Evolutionary conservation across 2,329 filamentous ascomycete genomes (phyloP), one percentile per base, ranked within the genome.

Genomic region (Endoconidiophora polonica): DNA sequence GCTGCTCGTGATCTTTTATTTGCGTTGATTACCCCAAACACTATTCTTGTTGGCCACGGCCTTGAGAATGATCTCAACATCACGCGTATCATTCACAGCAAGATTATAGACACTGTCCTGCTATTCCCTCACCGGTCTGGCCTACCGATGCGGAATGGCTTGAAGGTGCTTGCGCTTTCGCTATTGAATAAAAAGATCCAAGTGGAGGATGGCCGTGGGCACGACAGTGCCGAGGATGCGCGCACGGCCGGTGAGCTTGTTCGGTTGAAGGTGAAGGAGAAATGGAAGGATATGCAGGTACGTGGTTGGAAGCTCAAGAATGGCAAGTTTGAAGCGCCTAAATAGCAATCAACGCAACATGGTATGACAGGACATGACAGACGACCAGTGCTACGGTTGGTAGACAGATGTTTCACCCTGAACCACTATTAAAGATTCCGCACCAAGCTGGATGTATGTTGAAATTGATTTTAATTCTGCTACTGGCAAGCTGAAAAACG

Each of bases 61-160:
- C 76, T 96, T 6, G 91, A 98, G 59, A 98, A 98, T 60, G 91
- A 98, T 59, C 74, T 98, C 50, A 95, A 94, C 61, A 77, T 81
- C 2, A 72, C 82, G 39, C 82, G 90, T 36, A 74, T 96, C 46
- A 79, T 94, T 42, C 91, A 96, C 58, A 84, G 83, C 0, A 83
- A 76, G 0, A 71, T 95, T 49, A 75, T 95, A 58, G 90, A 96
- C 62, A 95, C 88, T 0, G 78, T 86, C 0, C 66, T 95, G 0
- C 72, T 95, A 0, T 98, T 77, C 61, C 87, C 88, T 0, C 86
- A 94, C 59, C 77, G 71, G 12, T 69, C 69, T 14, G 86, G 87
- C 1, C 67, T 95, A 1, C 91, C 91, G 0, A 73, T 79, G 49
- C 80, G 91, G 6, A 73, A 84, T 58, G 76, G 83, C 2, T 73